A percentile compares a stretch with the other conserved stretches of the same genome.
phyloP scores from a whole-genome alignment of 345 rosid species.

The Durio zibethinus region DNA sequence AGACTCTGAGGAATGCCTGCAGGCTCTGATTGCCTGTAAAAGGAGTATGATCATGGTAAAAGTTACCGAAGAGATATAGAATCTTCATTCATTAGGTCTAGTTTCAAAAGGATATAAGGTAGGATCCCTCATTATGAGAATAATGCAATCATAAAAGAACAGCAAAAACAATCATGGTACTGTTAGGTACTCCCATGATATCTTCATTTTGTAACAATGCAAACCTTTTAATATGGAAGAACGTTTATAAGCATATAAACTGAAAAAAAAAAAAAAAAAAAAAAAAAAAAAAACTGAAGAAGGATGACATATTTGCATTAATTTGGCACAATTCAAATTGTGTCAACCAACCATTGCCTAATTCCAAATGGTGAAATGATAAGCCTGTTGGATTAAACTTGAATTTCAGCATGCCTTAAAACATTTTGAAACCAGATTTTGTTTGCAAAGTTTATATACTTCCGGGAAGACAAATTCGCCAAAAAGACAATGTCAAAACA shows the following conservation, averaged over 20 bases:
- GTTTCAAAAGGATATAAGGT: neutral
- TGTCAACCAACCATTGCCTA: neutral
- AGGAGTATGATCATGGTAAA: neutral
- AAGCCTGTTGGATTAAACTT: neutral
- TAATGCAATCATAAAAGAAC: neutral
- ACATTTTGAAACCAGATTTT: neutral
- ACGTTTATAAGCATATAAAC: neutral
- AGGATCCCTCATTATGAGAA: neutral
- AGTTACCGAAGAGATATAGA: neutral
- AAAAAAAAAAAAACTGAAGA: no score
- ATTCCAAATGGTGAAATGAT: neutral
- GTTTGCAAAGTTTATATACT: neutral
- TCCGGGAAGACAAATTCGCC: neutral
- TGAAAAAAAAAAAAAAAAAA: neutral
- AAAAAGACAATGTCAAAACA: neutral
- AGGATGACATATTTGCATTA: neutral
- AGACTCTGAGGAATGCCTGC: neutral
- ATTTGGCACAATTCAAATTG: neutral
- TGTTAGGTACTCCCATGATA: neutral
- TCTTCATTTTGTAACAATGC: neutral
- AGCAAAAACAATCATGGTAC: neutral
- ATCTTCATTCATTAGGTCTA: neutral
- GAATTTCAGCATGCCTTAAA: neutral
- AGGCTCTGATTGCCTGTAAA: neutral
- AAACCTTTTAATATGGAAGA: neutral